Conservation (phyloP, 176 grass and related monocot species). For the Eremochloa ophiuroides region DNA sequence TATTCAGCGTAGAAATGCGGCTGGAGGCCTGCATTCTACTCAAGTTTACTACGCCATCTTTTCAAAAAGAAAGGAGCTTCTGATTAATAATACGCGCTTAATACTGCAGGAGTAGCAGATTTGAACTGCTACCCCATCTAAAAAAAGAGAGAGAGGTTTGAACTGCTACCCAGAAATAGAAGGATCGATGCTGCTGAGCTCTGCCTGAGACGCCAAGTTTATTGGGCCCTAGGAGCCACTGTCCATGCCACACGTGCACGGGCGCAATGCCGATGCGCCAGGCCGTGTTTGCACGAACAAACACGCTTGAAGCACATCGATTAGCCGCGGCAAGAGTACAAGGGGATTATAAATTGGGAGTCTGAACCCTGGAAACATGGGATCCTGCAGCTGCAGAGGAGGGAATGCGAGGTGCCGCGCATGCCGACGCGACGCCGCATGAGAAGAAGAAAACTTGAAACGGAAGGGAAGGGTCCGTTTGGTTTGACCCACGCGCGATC, state of each 20-base stretch:
- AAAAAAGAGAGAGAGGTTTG: no score
- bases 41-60: background rate
- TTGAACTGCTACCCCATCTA: constrained; percentile 3
- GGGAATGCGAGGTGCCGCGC: background rate
- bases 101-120: background rate
- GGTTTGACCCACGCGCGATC: constrained; percentile 60
- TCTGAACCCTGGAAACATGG: constrained; percentile 68
- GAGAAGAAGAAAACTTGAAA: constrained; percentile 65
- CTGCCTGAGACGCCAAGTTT: constrained; percentile 27
- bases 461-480: constrained; percentile 59
- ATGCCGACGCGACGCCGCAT: constrained; percentile 5
- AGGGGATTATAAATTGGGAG: constrained; percentile 56
- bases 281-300: constrained; percentile 44
- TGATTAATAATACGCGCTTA: background rate
- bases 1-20: background rate
- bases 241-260: constrained; percentile 52
- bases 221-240: constrained; percentile 15
- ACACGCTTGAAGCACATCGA: constrained; percentile 36
- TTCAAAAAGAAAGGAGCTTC: background rate
- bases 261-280: constrained; percentile 21
- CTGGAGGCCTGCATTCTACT: background rate
- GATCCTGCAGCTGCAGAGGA: constrained; percentile 21
- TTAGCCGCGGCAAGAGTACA: constrained; percentile 30
- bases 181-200: background rate
- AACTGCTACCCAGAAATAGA: background rate